phyloP scores from a whole-genome alignment of 345 rosid species.

The Hibiscus syriacus region DNA sequence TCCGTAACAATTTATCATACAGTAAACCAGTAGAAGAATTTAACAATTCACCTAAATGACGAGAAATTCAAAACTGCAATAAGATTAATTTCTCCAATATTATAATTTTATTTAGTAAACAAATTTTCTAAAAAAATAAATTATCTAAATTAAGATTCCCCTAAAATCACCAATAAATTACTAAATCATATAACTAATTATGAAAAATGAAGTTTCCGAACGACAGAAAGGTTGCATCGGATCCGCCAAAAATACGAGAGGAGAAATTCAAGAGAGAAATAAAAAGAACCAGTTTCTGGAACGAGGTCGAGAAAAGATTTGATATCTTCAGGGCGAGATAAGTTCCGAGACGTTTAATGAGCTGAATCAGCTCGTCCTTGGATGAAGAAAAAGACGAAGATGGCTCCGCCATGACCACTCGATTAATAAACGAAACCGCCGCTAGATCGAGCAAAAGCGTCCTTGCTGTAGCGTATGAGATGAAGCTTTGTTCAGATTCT shows the following conservation, averaged over 20 bases:
- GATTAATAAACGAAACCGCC: neutral
- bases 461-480: neutral
- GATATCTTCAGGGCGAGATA: constrained; percentile 67
- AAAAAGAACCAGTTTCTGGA: constrained; percentile 56
- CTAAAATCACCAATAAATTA: neutral
- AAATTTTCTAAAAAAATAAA: neutral
- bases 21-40: neutral
- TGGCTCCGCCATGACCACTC: constrained; percentile 44
- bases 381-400: constrained; percentile 39
- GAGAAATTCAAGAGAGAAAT: neutral
- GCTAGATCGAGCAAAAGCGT: neutral
- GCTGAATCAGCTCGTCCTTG: constrained; percentile 71
- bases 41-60: neutral
- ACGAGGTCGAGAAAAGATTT: constrained; percentile 49
- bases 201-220: neutral
- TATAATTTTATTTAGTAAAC: neutral
- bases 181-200: neutral
- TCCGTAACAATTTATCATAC: neutral
- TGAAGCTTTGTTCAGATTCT: constrained; percentile 16
- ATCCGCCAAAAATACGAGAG: constrained; percentile 15
- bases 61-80: neutral
- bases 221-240: constrained; percentile 12
- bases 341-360: constrained; percentile 86
- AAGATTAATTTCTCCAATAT: neutral
- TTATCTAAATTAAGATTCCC: neutral